Evolutionary conservation across 2,329 filamentous ascomycete genomes (phyloP), one percentile per base, ranked within the genome.

Genomic region (Colletotrichum kahawae): DNA sequence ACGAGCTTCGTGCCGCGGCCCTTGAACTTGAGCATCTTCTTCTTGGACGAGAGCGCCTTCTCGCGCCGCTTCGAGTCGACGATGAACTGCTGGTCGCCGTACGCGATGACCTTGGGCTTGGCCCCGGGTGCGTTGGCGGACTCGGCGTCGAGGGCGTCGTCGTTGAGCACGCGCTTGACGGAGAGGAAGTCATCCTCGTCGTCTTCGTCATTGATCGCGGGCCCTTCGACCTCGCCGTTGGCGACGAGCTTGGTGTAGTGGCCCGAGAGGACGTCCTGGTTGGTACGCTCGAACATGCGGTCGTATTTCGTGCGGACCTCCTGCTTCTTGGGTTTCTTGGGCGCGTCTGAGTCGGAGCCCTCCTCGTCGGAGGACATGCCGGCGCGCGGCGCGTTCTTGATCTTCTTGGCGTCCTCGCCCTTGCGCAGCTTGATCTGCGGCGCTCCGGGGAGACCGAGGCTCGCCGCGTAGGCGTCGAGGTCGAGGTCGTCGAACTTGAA

Each of bases 281-380:
- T 99, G 79, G 94, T 94, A 76, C 97, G 91, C 87, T 98, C 96
- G 84, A 98, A 98, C 97, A 99, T 98, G 79, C 95, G 93, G 84
- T 99, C 95, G 83, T 98, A 97, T 84, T 98, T 98, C 36, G 97
- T 99, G 76, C 95, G 92, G 21, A 98, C 95, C 79, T 92, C 91
- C 13, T 89, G 88, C 85, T 94, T 93, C 85, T 93, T 92, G 82
- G 91, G 92, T 76, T 87, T 85, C 78, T 87, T 87, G 72, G 86
- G 87, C 80, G 89, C 89, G 38, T 82, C 80, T 51, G 83, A 56
- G 24, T 88, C 88, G 4, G 81, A 84, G 18, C 88, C 89, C n/a
- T 91, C 88, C 5, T 92, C 93, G 16, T 90, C 92, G 80, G 83
- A 94, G 83, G 83, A 94, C 62, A 95, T 84, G 66, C 89, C 88